Conservation (phyloP, 2,329 filamentous ascomycete genomes). For the Fusarium sp. region DNA sequence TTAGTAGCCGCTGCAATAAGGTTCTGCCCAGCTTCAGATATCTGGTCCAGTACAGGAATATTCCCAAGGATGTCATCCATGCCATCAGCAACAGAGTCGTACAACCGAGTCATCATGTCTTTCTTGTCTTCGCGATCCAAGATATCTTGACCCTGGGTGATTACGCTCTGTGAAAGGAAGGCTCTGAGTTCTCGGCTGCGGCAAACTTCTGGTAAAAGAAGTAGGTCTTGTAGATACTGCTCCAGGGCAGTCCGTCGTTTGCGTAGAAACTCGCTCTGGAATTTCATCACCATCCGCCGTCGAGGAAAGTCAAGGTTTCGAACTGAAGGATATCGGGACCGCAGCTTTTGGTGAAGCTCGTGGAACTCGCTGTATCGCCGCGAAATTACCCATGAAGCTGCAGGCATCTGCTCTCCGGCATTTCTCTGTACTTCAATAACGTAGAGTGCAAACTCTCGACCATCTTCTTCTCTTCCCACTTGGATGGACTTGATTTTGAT, state of each 20-base stretch:
- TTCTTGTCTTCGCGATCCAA: constrained; percentile 72
- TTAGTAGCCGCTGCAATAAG: constrained; percentile 80
- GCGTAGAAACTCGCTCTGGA: constrained; percentile 94
- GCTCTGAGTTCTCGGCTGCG: constrained; percentile 90
- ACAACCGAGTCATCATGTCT: constrained; percentile 93
- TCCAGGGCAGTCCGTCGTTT: constrained; percentile 87
- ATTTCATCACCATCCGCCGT: constrained; percentile 91
- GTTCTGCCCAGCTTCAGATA: constrained; percentile 92
- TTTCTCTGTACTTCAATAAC: constrained; percentile 90
- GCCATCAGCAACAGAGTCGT: constrained; percentile 95
- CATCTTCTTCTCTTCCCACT: constrained; percentile 90
- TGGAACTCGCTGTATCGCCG: constrained; percentile 97
- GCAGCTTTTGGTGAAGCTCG: constrained; percentile 89
- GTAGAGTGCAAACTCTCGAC: constrained; percentile 92
- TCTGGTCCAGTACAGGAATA: constrained; percentile 92
- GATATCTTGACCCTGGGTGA: constrained; percentile 68
- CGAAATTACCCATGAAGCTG: constrained; percentile 94
- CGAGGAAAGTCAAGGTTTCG: constrained; percentile 91
- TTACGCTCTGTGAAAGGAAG: constrained; percentile 89
- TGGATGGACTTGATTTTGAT: constrained; percentile 93
- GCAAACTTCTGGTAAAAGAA: constrained; percentile 91
- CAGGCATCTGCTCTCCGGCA: constrained; percentile 94
- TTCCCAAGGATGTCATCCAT: constrained; percentile 99
- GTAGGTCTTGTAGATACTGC: constrained; percentile 81
- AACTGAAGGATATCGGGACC: constrained; percentile 86